Base-by-base conservation (phyloP, 192 early-diverging fungal species). In the Rhizoclosmatium sp. region DNA sequence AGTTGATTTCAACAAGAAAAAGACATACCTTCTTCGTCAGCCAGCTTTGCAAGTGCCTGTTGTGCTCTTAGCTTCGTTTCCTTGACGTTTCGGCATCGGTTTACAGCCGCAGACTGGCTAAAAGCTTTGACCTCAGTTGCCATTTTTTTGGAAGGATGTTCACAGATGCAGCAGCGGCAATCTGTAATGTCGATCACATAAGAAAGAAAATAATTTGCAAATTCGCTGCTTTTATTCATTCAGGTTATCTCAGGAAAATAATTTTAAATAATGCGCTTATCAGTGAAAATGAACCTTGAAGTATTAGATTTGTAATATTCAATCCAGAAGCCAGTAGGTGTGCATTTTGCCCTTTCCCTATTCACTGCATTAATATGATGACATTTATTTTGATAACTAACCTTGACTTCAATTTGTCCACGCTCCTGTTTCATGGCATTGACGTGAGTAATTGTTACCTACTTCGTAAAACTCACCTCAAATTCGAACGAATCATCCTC, bases 311-410 rank as follows among this genome's bases (percentile, higher is more conserved):
- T n/a, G n/a, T 31, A 31, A 31, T 31, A 65, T 45, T 42, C 42
- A 68, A 68, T 16, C 5, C 1, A 75, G 72, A 41, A 86, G 83
- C 73, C 72, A 86, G 71, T 80, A 86, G 31, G 85, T 85, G 51
- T 47, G 54, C 82, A 86, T 86, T 74, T 65, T 82, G 14, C 81
- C 81, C 65, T 84, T 84, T 39, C 85, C 85, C 78, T 79, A 16
- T 14, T 39, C 31, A 58, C 40, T 46, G 19, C 31, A 7, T 65
- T 65, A 65, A 69, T 46, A 69, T 46, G 0, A 47, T 0, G 0
- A 1, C 10, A 12, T 1, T 46, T 39, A 69, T 16, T 14, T 10
- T 9, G 9, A 65, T 31, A 47, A 69, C 71, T 5, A 0, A 79
- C 78, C 76, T 84, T 85, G 31, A 84, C 79, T 12, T 78, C 74